Percentiles rank a stretch among this genome's conserved stretches.
Evolutionary conservation across 1,139 yeast species (phyloP).

Genomic region (Sugiyamaella paludigena): DNA sequence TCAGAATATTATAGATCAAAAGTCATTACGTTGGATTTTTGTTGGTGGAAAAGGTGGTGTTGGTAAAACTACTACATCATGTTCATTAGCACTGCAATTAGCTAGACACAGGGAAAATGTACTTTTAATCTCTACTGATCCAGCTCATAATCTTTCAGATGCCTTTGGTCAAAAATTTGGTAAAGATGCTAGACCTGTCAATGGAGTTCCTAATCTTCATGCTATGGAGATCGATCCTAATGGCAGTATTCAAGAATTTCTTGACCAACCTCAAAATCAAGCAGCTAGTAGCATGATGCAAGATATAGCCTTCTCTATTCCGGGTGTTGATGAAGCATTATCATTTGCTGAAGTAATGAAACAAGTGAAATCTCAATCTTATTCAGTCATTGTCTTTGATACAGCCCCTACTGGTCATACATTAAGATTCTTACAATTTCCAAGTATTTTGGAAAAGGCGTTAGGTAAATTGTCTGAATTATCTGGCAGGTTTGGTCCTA

Average conservation of each 20-base stretch:
- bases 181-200: conserved; percentile 90
- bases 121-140: conserved; percentile 90
- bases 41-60: conserved; percentile 99
- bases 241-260: conserved; percentile 87
- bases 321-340: conserved; percentile 97
- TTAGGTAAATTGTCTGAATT: conserved; percentile 83
- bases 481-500: conserved; percentile 85
- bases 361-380: conserved; percentile 84
- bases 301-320: conserved; percentile 91
- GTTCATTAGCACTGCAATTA: conserved; percentile 89
- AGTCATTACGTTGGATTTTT: conserved; percentile 85
- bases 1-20: conserved; percentile 42
- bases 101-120: conserved; percentile 80
- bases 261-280: conserved; percentile 55
- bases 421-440: conserved; percentile 86
- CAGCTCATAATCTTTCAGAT: conserved; percentile 95
- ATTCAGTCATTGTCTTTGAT: conserved; percentile 89
- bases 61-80: conserved; percentile 96
- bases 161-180: conserved; percentile 98
- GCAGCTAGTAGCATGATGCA: conserved; percentile 59
- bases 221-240: conserved; percentile 99
- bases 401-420: conserved; percentile 99
- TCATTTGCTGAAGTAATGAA: conserved; percentile 97
- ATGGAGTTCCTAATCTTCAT: conserved; percentile 80
- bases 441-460: conserved; percentile 84